Percentiles rank a stretch among this genome's conserved stretches.
Conservation (phyloP, 345 rosid genomes). For the Passiflora organensis region DNA sequence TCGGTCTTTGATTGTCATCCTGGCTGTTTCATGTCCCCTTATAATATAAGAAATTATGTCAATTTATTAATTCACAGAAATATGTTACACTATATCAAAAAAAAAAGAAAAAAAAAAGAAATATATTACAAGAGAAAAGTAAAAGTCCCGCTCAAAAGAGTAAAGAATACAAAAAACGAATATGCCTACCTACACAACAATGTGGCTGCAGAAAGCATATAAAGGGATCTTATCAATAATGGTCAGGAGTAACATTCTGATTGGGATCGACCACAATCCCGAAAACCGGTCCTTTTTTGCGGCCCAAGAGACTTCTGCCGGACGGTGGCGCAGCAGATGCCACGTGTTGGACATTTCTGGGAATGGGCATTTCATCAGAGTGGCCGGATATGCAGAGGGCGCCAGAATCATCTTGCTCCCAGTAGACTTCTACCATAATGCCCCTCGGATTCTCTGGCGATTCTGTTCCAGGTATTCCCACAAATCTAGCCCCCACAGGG, state of each 20-base stretch:
- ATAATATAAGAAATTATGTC: too few species aligned
- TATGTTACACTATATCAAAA: too few species aligned
- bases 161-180: background rate
- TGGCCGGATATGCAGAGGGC: slow-evolving; percentile 77
- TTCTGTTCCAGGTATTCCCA: slow-evolving; percentile 69
- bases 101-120: too few species aligned
- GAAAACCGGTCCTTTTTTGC: slow-evolving; percentile 28
- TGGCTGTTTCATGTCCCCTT: too few species aligned
- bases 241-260: slow-evolving; percentile 23
- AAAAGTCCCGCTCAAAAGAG: background rate
- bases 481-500: slow-evolving; percentile 74
- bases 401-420: slow-evolving; percentile 88
- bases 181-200: background rate
- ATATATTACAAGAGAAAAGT: too few species aligned
- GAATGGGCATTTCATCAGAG: slow-evolving; percentile 63
- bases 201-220: background rate
- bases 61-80: too few species aligned
- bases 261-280: slow-evolving; percentile 59
- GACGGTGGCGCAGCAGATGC: slow-evolving; percentile 25
- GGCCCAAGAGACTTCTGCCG: slow-evolving; percentile 24
- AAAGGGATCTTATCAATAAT: slow-evolving; percentile 3
- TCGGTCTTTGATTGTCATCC: slow-evolving; percentile 8
- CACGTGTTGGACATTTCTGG: slow-evolving; percentile 32
- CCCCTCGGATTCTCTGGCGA: slow-evolving; percentile 58
- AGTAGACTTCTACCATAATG: slow-evolving; percentile 84